A percentile compares a stretch with the other conserved stretches of the same genome.
Evolutionary conservation across 2,329 filamentous ascomycete species (phyloP).

Genomic region (Colletotrichum costaricense): DNA sequence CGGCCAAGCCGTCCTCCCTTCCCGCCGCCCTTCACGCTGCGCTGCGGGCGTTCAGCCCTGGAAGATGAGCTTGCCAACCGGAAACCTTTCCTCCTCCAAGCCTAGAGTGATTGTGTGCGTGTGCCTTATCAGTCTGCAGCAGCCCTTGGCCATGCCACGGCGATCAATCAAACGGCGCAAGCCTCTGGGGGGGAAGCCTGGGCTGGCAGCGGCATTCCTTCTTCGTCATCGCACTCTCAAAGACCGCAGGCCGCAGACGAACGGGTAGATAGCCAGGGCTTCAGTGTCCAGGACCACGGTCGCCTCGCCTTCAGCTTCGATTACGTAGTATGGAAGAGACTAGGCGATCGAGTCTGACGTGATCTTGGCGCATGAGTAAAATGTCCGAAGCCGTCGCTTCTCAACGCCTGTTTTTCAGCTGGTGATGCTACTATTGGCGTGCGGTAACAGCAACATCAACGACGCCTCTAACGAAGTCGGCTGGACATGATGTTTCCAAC

Average conservation of each 20-base stretch:
- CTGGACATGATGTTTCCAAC: background rate
- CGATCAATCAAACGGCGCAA: conserved; percentile 17
- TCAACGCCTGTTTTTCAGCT: background rate
- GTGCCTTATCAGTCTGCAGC: conserved; percentile 24
- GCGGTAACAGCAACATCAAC: background rate
- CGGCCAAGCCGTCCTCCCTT: conserved; percentile 14
- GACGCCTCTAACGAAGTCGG: background rate
- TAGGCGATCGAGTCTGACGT: background rate
- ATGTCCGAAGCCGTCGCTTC: background rate
- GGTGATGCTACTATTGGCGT: background rate
- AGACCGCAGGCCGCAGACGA: background rate
- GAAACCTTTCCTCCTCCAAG: background rate
- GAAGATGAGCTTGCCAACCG: background rate
- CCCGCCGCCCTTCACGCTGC: conserved; percentile 2
- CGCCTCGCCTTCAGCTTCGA: conserved; percentile 19
- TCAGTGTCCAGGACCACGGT: conserved; percentile 16
- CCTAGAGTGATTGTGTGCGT: background rate
- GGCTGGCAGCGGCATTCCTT: conserved; percentile 16
- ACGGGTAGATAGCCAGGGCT: conserved; percentile 3
- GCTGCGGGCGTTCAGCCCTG: conserved; percentile 33
- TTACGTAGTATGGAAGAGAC: background rate
- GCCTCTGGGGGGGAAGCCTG: conserved; percentile 4
- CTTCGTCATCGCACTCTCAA: background rate
- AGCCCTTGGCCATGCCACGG: conserved; percentile 29
- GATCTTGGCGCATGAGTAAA: background rate